Evolutionary conservation across 306 rosid species (phyloP).

Genomic region (Cucumis hystrix): DNA sequence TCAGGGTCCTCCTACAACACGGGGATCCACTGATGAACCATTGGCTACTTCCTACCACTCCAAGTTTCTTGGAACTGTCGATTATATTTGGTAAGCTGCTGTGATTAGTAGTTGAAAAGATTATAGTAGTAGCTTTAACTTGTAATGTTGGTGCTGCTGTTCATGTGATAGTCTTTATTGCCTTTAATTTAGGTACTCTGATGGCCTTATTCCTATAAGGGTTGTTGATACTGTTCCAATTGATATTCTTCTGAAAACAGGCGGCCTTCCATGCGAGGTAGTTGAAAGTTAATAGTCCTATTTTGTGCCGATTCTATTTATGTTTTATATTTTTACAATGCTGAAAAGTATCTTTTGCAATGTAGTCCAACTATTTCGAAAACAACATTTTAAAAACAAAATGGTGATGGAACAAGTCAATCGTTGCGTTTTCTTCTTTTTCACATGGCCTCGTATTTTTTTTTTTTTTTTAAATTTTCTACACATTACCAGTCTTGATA

Average conservation of each 20-base stretch:
- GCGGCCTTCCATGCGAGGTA: slow-evolving; percentile 92
- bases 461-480: too few species aligned
- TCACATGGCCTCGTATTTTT: neutral
- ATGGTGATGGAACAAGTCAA: neutral
- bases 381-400: neutral
- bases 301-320: neutral
- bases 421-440: neutral
- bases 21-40: slow-evolving; percentile 64
- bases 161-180: slow-evolving; percentile 8
- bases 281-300: neutral
- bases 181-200: slow-evolving; percentile 43
- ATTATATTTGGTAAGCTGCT: slow-evolving; percentile 67
- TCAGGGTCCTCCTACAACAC: slow-evolving; percentile 54
- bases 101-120: neutral
- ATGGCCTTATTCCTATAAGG: slow-evolving; percentile 50
- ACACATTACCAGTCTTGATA: neutral
- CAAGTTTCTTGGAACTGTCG: slow-evolving; percentile 86
- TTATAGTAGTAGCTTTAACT: slow-evolving; percentile 5
- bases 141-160: neutral
- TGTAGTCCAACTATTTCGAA: neutral
- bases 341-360: neutral
- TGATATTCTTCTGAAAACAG: slow-evolving; percentile 40
- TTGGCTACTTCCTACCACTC: slow-evolving; percentile 81
- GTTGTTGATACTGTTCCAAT: slow-evolving; percentile 67
- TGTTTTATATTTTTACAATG: neutral